Percentiles rank a stretch among this genome's conserved stretches.
Evolutionary conservation across 2,329 filamentous ascomycete genomes (phyloP).

Genomic region (Arthrobotrys sphaeroides): DNA sequence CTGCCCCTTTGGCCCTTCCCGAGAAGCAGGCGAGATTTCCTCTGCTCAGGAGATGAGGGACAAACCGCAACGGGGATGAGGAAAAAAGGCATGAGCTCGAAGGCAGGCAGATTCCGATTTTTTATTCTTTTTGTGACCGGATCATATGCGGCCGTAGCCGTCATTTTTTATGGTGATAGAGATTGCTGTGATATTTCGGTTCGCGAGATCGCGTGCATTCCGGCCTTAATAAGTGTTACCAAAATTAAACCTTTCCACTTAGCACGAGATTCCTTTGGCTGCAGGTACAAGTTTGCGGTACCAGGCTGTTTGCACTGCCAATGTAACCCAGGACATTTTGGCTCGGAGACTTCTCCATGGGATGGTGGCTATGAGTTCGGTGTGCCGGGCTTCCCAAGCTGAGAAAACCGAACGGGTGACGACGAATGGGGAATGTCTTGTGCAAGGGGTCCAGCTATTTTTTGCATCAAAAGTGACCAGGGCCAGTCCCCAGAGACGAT

Average conservation of each 20-base stretch:
- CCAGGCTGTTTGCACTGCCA: slow-evolving; percentile 33
- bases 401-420: slow-evolving; percentile 25
- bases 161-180: background rate
- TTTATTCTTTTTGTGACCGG: slow-evolving; percentile 8
- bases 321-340: slow-evolving; percentile 24
- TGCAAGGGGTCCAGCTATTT: slow-evolving; percentile 53
- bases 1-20: slow-evolving; percentile 23
- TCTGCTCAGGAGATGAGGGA: background rate
- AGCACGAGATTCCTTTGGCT: slow-evolving; percentile 43
- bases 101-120: background rate
- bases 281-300: slow-evolving; percentile 40
- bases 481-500: slow-evolving; percentile 16
- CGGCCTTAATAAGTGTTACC: slow-evolving; percentile 29
- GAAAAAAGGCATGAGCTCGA: background rate
- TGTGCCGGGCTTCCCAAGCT: slow-evolving; percentile 15
- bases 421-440: slow-evolving; percentile 54
- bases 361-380: slow-evolving; percentile 28
- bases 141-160: slow-evolving; percentile 5
- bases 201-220: slow-evolving; percentile 9
- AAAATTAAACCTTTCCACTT: slow-evolving; percentile 36
- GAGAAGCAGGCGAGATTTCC: slow-evolving; percentile 17
- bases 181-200: slow-evolving; percentile 12
- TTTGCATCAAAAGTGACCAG: slow-evolving; percentile 49
- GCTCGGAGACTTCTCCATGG: slow-evolving; percentile 38
- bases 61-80: background rate